These are phyloP conservation scores for Tylopilus felleus DNA, from an alignment of 768 basidiomycete genomes.

Conservation along the genomic window DNA sequence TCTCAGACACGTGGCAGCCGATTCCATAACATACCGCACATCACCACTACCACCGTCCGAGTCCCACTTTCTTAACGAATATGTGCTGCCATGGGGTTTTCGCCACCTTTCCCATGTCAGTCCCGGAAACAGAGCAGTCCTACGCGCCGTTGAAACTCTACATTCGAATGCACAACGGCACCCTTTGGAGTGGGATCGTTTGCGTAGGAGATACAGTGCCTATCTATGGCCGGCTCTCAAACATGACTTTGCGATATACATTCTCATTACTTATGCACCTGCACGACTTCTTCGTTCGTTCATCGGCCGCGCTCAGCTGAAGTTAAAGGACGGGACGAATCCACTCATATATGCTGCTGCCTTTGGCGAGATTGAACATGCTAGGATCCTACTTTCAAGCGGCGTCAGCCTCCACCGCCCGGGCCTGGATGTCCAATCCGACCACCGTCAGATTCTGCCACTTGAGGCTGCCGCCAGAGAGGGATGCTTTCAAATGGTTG, in stretches of 20 bases:
- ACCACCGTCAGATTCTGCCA: background rate
- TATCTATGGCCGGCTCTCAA: background rate
- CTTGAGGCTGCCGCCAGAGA: background rate
- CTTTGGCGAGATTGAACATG: background rate
- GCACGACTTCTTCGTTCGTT: background rate
- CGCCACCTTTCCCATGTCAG: background rate
- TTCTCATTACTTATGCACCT: background rate
- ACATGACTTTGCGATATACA: background rate
- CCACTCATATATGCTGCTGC: conserved; percentile 11
- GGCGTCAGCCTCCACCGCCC: background rate
- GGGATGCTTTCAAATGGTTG: background rate
- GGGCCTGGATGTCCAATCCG: background rate
- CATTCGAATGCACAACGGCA: background rate
- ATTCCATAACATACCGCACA: background rate
- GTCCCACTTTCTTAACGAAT: background rate
- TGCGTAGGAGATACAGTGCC: background rate
- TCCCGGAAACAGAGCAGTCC: background rate
- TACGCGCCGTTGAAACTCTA: background rate
- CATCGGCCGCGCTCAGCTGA: background rate
- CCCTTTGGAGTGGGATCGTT: background rate
- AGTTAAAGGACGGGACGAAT: background rate
- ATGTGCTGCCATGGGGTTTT: background rate
- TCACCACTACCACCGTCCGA: background rate
- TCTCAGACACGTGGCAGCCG: background rate
- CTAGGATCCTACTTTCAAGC: background rate